Base-by-base conservation (phyloP, 176 grass and related monocot genomes). In the Oryza punctata region DNA sequence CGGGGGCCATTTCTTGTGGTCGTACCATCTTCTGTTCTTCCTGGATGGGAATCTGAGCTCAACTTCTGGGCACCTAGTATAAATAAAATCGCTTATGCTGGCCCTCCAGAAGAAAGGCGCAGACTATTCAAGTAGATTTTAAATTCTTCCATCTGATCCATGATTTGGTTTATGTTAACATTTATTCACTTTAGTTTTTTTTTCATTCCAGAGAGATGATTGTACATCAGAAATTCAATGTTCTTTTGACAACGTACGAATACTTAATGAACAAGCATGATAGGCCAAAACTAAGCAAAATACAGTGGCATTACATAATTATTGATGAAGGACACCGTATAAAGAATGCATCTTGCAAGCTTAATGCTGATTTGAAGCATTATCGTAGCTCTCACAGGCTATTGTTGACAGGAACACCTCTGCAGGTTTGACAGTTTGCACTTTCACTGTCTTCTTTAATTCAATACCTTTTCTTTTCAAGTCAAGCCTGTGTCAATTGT, bases 241-340 rank as follows among this genome's bases (percentile, higher is more conserved):
- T 99, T 78, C 93, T 99, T 86, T 81, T 99, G 61, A 99, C 96
- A 59, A 99, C 96, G 76, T 99, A 99, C 16, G 96, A 99, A 52
- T 99, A 99, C 86, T 81, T 99, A 81, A 99, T 99, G 96, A 99
- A 99, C 86, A 99, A 99, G 69, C 93, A 99, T 78, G 96, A 99
- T 82, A 91, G 93, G 74, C 96, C 96, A 85, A 99, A 99, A 74
- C 88, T 99, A 78, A 92, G 96, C 84, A 99, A 99, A 90, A 94
- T 99, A 78, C 91, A 99, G 52, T 99, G 96, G 96, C 96, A 92
- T 65, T 99, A 99, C 78, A 91, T 99, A 75, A 99, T 99, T 89
- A 99, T 99, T 40, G 96, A 99, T 83, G 96, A 99, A 88, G 96
- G 96, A 29, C 96, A 99, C 76, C 96, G 96, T 43, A 99, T 99